Percentiles rank a stretch among this genome's conserved stretches.
phyloP scores from a whole-genome alignment of 1,284 basidiomycete species.

The Prillingera fragicola region DNA sequence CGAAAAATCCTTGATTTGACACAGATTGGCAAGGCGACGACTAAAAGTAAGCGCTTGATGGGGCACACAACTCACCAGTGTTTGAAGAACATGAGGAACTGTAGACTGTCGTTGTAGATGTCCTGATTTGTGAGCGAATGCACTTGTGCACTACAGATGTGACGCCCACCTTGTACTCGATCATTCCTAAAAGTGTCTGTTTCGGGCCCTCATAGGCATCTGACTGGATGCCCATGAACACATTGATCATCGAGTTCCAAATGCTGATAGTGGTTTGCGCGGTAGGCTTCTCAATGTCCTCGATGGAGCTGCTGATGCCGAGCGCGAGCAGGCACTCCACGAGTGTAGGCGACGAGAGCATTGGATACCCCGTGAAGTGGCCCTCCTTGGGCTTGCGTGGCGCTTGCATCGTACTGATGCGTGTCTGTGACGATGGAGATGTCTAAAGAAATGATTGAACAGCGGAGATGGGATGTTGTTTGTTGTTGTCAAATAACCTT shows the following conservation, averaged over 20 bases:
- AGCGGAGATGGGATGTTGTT: too few species aligned
- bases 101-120: slow-evolving; percentile 56
- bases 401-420: slow-evolving; percentile 22
- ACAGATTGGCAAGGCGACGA: slow-evolving; percentile 62
- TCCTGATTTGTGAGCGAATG: slow-evolving; percentile 53
- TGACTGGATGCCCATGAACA: slow-evolving; percentile 61
- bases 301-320: slow-evolving; percentile 53
- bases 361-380: slow-evolving; percentile 30
- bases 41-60: slow-evolving; percentile 44
- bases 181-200: slow-evolving; percentile 54
- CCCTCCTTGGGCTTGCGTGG: slow-evolving; percentile 17
- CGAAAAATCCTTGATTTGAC: slow-evolving; percentile 71
- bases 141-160: neutral
- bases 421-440: neutral
- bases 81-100: slow-evolving; percentile 59
- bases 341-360: slow-evolving; percentile 26
- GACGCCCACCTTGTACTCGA: slow-evolving; percentile 53
- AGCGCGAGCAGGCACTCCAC: slow-evolving; percentile 35
- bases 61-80: slow-evolving; percentile 56
- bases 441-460: too few species aligned
- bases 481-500: too few species aligned
- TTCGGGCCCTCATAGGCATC: slow-evolving; percentile 60
- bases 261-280: slow-evolving; percentile 59
- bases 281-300: slow-evolving; percentile 65
- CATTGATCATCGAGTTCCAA: slow-evolving; percentile 55